Evolutionary conservation across 2,329 filamentous ascomycete genomes (phyloP), one percentile per base, ranked within the genome.

Genomic region (Calonectria pseudoreteaudii): DNA sequence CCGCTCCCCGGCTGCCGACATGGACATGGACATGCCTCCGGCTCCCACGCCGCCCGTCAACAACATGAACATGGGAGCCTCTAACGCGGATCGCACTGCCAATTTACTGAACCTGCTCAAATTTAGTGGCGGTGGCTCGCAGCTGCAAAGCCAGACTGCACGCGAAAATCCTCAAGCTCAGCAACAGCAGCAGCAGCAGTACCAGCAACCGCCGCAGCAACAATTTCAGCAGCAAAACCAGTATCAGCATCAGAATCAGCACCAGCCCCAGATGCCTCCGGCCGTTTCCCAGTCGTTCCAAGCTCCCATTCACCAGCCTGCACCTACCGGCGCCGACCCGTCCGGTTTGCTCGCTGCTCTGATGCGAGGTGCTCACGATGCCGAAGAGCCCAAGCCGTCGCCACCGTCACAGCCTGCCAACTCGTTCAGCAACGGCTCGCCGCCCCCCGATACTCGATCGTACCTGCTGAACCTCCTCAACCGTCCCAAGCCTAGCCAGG

Each of bases 401-500:
- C 78, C 73, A 58, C 80, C 52, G 64, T 78, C 50, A 20, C 74
- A 78, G 14, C 72, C 81, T 3, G 70, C 79, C 56, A 83, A 80
- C 69, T 79, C 85, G 49, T 90, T 89, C 85, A 87, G 84, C 75
- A 84, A 87, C 31, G 86, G 86, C 41, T 87, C 90, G 53, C 90
- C 91, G 68, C 86, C 90, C 28, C 89, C 91, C 60, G 93, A 95
- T 83, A 94, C 95, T 6, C 94, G 97, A 84, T 93, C 96, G 76
- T 94, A 97, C 81, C 88, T 99, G 62, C 91, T 98, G 75, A 94
- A 95, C 79, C 88, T 98, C 72, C 90, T 99, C 76, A 97, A 95
- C 81, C 93, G 94, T 64, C 92, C 94, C 67, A 95, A 93, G 85
- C 91, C 91, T 16, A 87, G 88, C 72, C 91, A 93, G 83, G 87